Percentiles rank a stretch among this genome's conserved stretches.
These are phyloP conservation scores for Penicillium macrosclerotiorum DNA, from an alignment of 495 filamentous ascomycete genomes.

Conservation along the genomic window DNA sequence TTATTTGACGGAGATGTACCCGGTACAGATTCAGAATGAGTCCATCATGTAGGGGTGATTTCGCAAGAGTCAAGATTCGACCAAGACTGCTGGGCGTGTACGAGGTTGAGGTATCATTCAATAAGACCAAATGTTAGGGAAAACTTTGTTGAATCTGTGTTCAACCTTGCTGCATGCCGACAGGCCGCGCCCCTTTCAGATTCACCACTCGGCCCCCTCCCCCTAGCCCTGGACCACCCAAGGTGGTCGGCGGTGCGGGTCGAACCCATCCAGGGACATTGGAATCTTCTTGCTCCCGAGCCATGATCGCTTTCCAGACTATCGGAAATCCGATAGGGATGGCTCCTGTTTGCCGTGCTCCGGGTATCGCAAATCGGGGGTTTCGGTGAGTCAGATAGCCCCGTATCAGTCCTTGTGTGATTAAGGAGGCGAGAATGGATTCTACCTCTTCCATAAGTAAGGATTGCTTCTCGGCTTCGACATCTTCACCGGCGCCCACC, in stretches of 20 bases:
- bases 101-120: constrained; percentile 6
- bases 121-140: not conserved
- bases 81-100: no score
- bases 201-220: constrained; percentile 52
- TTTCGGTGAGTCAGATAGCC: constrained; percentile 81
- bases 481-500: constrained; percentile 7
- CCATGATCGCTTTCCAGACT: constrained; percentile 55
- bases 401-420: constrained; percentile 79
- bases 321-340: constrained; percentile 63
- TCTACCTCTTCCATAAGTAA: constrained; percentile 70
- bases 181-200: constrained; percentile 50
- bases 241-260: constrained; percentile 19
- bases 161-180: constrained; percentile 38
- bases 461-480: constrained; percentile 32
- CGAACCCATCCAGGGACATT: constrained; percentile 59
- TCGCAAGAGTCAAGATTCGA: not conserved
- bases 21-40: no score
- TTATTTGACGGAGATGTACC: no score
- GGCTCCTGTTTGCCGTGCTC: constrained; percentile 63
- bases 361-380: constrained; percentile 76
- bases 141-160: not conserved
- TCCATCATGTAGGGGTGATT: no score
- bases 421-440: constrained; percentile 68
- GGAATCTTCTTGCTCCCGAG: constrained; percentile 37
- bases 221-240: constrained; percentile 15